Base-by-base conservation (phyloP, 2,329 filamentous ascomycete species). In the Ophiocordyceps unilateralis region DNA sequence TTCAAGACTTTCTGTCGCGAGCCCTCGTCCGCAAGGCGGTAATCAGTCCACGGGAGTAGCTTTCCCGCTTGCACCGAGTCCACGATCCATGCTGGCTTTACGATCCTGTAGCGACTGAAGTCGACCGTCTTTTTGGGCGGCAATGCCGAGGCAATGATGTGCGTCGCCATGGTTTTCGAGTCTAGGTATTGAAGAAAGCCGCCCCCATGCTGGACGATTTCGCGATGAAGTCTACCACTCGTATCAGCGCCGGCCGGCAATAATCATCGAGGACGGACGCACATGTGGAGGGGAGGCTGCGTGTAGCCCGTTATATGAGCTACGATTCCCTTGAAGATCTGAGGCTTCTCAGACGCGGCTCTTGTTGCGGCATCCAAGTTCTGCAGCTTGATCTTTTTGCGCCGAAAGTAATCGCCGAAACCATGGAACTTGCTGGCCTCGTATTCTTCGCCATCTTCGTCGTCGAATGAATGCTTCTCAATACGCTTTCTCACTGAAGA, bases 301-400 rank as follows among this genome's bases (percentile, higher is more conserved):
- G 91, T 98, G 57, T 96, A 98, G 41, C 91, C 91, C 52, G 88
- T 93, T 21, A 98, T 82, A 61, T 95, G 85, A 10, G 81, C 86
- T 12, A 94, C 87, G 9, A 96, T 72, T 1, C 86, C 87, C 51
- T 81, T 85, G 68, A 98, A 98, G 42, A 98, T 86, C 47, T 76
- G 77, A 10, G 87, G 85, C 49, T 83, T 85, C 50, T 81, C 78
- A 0, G 66, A 61, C 4, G 75, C 67, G 26, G 81, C 72, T 45
- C 89, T 79, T 39, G 93, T 68, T 43, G 93, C 76, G 9, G 78
- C 79, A 61, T 98, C 91, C 24, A 91, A 74, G 55, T 98, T 98
- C 60, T 96, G 91, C 4, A 98, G 72, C 58, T 98, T 98, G 60
- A 94, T 78, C 69, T 93, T 95, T 68, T 98, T 98, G 44, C 88